Evolutionary conservation across 768 basidiomycete genomes (phyloP).

Genomic region (Lyophyllum shimeji): DNA sequence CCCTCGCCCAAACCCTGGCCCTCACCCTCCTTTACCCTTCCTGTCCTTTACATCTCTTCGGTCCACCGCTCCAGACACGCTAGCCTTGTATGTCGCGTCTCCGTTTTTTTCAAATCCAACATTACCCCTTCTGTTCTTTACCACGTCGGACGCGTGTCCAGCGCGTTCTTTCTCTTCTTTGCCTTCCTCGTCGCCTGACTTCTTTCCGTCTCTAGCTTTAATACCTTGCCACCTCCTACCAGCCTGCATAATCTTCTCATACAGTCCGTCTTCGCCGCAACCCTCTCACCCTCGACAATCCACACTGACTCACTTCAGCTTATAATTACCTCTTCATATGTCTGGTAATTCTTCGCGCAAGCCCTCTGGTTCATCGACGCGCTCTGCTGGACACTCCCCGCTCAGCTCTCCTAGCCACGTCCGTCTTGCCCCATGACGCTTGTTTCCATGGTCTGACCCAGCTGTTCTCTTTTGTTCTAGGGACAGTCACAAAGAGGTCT

Average conservation of each 20-base stretch:
- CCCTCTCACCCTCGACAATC: neutral
- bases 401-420: slow-evolving; percentile 61
- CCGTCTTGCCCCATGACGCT: slow-evolving; percentile 15
- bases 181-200: slow-evolving; percentile 11
- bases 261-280: slow-evolving; percentile 5
- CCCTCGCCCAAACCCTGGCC: neutral
- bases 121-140: slow-evolving; percentile 17
- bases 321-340: slow-evolving; percentile 26
- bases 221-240: slow-evolving; percentile 11
- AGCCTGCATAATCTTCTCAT: slow-evolving; percentile 16
- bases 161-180: slow-evolving; percentile 12
- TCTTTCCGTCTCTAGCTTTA: slow-evolving; percentile 11
- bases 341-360: slow-evolving; percentile 56
- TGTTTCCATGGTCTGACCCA: neutral
- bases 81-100: slow-evolving; percentile 25
- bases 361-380: slow-evolving; percentile 68
- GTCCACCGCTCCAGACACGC: slow-evolving; percentile 1
- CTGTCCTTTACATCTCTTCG: slow-evolving; percentile 1
- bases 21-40: slow-evolving; percentile 1
- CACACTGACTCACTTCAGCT: slow-evolving; percentile 3
- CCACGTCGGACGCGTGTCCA: slow-evolving; percentile 19
- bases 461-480: slow-evolving; percentile 19
- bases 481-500: slow-evolving; percentile 47
- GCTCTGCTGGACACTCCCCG: slow-evolving; percentile 63
- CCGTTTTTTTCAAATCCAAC: slow-evolving; percentile 26